A percentile compares a stretch with the other conserved stretches of the same genome.
phyloP scores from a whole-genome alignment of 768 basidiomycete genomes.

The Pleurotus eryngii region DNA sequence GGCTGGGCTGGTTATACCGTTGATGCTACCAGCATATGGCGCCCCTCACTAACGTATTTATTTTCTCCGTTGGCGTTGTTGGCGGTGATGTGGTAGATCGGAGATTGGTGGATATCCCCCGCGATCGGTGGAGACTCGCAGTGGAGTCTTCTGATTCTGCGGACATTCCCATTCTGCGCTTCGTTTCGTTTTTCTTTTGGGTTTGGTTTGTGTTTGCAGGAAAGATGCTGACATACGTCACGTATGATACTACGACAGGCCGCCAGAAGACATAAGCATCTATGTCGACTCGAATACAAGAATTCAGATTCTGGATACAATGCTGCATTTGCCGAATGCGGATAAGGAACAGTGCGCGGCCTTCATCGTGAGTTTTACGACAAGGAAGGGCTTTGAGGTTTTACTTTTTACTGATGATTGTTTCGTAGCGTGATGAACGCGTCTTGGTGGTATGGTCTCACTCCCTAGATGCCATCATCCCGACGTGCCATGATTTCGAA shows the following conservation, averaged over 20 bases:
- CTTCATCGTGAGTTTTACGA: conserved; percentile 62
- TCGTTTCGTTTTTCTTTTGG: too few species aligned
- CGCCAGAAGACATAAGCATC: conserved; percentile 54
- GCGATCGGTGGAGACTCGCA: too few species aligned
- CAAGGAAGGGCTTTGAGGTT: neutral
- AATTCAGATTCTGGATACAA: conserved; percentile 81
- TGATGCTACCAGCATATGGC: too few species aligned
- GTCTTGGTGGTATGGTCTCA: conserved; percentile 86
- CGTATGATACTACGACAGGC: conserved; percentile 36
- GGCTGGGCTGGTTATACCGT: too few species aligned
- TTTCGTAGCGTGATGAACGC: conserved; percentile 68
- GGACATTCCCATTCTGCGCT: too few species aligned
- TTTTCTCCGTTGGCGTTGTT: too few species aligned
- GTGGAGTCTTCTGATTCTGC: too few species aligned
- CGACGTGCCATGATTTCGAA: conserved; percentile 69
- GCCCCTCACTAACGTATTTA: too few species aligned
- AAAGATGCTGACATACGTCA: neutral
- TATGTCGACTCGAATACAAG: conserved; percentile 80
- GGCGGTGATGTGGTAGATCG: too few species aligned
- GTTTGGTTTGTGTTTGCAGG: neutral
- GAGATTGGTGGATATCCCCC: too few species aligned
- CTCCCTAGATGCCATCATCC: conserved; percentile 73
- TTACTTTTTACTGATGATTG: neutral
- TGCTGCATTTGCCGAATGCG: conserved; percentile 72
- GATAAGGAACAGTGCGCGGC: conserved; percentile 88